Evolutionary conservation across 306 rosid species (phyloP), one percentile per base, ranked within the genome.

Genomic region (Pterocarpus santalinus): DNA sequence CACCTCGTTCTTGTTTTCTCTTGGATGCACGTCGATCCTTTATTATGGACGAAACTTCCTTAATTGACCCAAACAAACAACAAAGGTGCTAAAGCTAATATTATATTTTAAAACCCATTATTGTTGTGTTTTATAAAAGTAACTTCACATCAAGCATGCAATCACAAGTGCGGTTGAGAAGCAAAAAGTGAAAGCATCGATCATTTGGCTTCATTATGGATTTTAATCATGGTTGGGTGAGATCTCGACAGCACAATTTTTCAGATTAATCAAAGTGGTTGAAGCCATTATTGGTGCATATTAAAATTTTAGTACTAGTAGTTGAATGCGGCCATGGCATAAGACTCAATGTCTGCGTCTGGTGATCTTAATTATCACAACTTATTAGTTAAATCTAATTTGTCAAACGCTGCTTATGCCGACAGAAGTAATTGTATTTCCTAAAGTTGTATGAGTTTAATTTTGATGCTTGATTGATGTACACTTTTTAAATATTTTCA

Each of bases 81-180:
- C 12, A 39, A 53, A 4, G 15, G 72, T 36, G 75, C 34, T 66
- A 78, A 78, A 77, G 81, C 33, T 39, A 77, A 63, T 53, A 13
- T 66, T 66, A 22, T 22, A 22, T 22, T 22, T 55, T 66, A 39
- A 66, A 39, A 5, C 22, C 17, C 9, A 30, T 67, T 67, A 56
- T 78, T 55, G 47, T 41, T 53, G 58, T 53, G 58, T 78, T 60
- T 55, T 67, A 53, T 9, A 8, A 55, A 67, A 55, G 75, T 15
- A 55, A 78, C 36, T 78, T 55, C 57, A 67, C 75, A 55, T 78
- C 68, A 78, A 78, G 56, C 73, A 76, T 49, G 30, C 32, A 36
- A 36, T 65, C 7, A 52, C 17, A 78, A 69, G 69, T 56, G 60
- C 51, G n/a, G 7, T 32, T 43, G 47, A 64, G 60, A 56, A 77